Conservation (phyloP, 148 eudicot species). For the Chenopodium album region DNA sequence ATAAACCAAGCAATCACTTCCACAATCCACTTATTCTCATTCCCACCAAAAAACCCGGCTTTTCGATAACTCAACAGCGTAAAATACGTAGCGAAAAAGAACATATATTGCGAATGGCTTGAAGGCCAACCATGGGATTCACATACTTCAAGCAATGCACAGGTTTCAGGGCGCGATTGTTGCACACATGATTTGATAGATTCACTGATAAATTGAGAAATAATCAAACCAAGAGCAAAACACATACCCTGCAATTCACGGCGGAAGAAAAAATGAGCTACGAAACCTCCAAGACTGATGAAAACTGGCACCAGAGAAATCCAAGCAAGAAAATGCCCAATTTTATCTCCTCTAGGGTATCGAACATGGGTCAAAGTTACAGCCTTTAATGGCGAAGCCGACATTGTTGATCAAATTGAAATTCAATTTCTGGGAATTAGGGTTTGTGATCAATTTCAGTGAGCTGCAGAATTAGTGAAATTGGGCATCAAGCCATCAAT, state of each 20-base stretch:
- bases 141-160: conserved; percentile 71
- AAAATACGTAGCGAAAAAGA: conserved; percentile 76
- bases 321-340: conserved; percentile 86
- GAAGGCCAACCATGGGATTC: conserved; percentile 99
- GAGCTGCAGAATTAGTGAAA: neutral
- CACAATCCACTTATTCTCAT: conserved; percentile 42
- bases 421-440: neutral
- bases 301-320: conserved; percentile 78
- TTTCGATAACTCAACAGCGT: conserved; percentile 47
- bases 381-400: conserved; percentile 47
- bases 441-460: neutral
- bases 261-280: conserved; percentile 77
- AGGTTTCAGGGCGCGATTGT: conserved; percentile 79
- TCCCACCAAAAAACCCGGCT: conserved; percentile 41
- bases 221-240: conserved; percentile 61
- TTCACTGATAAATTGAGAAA: conserved; percentile 78
- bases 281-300: conserved; percentile 77
- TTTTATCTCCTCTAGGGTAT: conserved; percentile 65
- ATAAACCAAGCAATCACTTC: conserved; percentile 51
- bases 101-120: conserved; percentile 81
- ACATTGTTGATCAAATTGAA: neutral
- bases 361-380: conserved; percentile 88
- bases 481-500: no score
- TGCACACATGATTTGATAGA: conserved; percentile 59
- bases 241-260: conserved; percentile 77